phyloP scores from a whole-genome alignment of 139 green algal species.

The Diplosphaera chodatii region DNA sequence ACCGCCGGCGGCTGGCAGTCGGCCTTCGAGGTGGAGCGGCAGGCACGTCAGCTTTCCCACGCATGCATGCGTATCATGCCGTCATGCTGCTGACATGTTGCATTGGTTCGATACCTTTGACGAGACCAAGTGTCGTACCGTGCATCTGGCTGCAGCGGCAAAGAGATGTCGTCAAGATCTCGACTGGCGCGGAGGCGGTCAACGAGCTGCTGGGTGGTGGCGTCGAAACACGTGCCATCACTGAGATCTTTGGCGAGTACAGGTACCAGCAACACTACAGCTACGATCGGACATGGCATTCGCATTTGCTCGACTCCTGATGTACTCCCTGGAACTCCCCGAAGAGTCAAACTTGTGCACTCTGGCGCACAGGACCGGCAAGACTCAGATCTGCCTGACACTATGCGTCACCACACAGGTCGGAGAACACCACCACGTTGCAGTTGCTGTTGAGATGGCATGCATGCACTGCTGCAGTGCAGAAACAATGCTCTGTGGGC shows the following conservation, averaged over 20 bases:
- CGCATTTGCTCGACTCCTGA: too few species aligned
- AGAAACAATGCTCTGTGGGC: too few species aligned
- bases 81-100: too few species aligned
- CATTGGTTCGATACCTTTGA: too few species aligned
- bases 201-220: conserved; percentile 79
- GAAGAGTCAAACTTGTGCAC: too few species aligned
- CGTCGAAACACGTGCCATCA: conserved; percentile 79
- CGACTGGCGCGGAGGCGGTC: conserved; percentile 54
- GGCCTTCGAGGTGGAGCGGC: conserved; percentile 22
- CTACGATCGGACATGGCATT: too few species aligned
- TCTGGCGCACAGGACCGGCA: conserved; percentile 42
- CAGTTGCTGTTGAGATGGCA: too few species aligned
- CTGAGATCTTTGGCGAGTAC: conserved; percentile 82
- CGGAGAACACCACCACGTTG: background rate
- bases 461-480: too few species aligned
- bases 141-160: conserved; percentile 27
- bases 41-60: conserved; percentile 4
- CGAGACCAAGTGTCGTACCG: background rate
- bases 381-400: conserved; percentile 83
- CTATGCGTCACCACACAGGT: conserved; percentile 77
- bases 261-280: conserved; percentile 25
- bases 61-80: too few species aligned
- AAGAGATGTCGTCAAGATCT: conserved; percentile 62
- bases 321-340: too few species aligned
- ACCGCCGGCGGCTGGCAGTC: conserved; percentile 23